Conservation (phyloP, 805 yeast genomes). For the Lipomyces orientalis region DNA sequence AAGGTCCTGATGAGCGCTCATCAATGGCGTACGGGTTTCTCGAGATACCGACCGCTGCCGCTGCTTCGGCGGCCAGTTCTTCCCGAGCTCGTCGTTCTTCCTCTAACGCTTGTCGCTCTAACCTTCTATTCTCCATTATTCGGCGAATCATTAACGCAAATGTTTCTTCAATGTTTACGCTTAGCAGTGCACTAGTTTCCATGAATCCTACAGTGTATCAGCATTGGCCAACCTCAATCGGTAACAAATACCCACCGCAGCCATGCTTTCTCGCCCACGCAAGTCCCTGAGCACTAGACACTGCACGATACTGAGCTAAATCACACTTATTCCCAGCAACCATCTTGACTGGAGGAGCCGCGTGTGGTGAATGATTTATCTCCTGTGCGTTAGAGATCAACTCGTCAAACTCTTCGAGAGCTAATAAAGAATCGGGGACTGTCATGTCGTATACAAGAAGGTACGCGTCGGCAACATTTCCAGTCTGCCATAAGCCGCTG, state of each 20-base stretch:
- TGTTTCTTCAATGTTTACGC: conserved; percentile 81
- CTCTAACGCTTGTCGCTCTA: conserved; percentile 17
- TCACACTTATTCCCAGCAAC: conserved; percentile 74
- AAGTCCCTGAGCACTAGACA: conserved; percentile 58
- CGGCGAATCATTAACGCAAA: conserved; percentile 66
- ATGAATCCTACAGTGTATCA: conserved; percentile 62
- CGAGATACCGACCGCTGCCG: conserved; percentile 17
- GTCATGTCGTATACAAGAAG: conserved; percentile 47
- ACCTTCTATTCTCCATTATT: conserved; percentile 18
- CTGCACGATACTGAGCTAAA: conserved; percentile 61
- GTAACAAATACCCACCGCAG: conserved; percentile 21
- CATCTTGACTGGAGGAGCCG: conserved; percentile 62
- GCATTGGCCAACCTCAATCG: background rate
- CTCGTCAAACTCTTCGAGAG: conserved; percentile 45
- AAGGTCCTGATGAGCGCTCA: background rate
- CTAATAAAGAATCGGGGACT: conserved; percentile 41
- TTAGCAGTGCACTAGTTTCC: conserved; percentile 88
- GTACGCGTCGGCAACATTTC: conserved; percentile 44
- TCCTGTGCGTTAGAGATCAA: conserved; percentile 68
- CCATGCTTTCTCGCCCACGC: conserved; percentile 64
- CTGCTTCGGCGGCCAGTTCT: conserved; percentile 19
- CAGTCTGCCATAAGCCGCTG: conserved; percentile 42
- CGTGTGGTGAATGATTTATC: conserved; percentile 56
- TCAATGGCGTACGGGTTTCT: background rate
- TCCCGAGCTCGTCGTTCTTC: conserved; percentile 22